Conservation (phyloP, 2,329 filamentous ascomycete species). For the Raffaelea arxii region DNA sequence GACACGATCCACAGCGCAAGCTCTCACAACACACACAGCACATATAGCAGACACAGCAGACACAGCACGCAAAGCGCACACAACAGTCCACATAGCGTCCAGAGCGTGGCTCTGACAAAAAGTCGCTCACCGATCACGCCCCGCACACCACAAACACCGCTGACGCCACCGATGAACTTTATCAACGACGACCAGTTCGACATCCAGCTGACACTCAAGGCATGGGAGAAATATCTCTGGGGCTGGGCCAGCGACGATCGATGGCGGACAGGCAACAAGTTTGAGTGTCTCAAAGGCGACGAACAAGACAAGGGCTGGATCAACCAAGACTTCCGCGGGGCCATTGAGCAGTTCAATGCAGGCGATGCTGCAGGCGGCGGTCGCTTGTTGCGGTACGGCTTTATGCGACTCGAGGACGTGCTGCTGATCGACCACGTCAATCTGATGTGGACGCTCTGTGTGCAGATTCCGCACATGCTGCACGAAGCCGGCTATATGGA, state of each 20-base stretch:
- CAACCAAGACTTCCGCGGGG: constrained; percentile 1
- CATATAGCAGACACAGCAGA: no score
- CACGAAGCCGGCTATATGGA: not conserved
- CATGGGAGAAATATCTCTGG: constrained; percentile 1
- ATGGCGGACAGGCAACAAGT: constrained; percentile 1
- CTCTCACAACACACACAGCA: not conserved
- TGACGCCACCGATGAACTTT: not conserved
- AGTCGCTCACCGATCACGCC: no score
- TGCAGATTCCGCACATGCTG: constrained; percentile 6
- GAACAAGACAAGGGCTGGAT: not conserved
- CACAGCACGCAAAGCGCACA: not conserved
- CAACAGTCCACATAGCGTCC: no score
- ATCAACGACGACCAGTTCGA: not conserved
- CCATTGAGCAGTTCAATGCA: not conserved
- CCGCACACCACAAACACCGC: not conserved
- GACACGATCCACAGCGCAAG: no score
- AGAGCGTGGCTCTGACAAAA: no score
- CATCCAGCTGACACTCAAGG: not conserved
- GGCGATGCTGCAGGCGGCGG: not conserved
- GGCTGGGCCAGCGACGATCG: constrained; percentile 1
- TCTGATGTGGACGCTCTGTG: constrained; percentile 1
- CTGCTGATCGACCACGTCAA: constrained; percentile 1
- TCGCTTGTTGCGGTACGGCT: constrained; percentile 1
- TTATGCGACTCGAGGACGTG: constrained; percentile 1
- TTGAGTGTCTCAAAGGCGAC: not conserved